These are phyloP conservation scores for Talaromyces trachyspermus DNA, from an alignment of 495 filamentous ascomycete genomes.

Conservation along the genomic window DNA sequence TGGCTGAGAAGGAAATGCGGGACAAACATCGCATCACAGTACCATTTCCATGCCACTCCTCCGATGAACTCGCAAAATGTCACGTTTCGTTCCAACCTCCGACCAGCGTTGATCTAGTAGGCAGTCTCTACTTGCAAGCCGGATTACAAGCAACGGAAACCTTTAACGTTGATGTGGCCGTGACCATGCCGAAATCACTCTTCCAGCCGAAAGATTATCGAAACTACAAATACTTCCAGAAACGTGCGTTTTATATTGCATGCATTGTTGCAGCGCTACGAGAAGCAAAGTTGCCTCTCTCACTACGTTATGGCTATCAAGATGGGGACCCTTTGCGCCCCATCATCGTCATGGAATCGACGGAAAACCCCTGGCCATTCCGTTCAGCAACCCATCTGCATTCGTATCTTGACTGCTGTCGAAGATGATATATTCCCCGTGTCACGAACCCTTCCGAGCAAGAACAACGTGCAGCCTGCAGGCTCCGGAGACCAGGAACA, in stretches of 20 bases:
- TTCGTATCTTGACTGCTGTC: slow-evolving; percentile 72
- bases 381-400: slow-evolving; percentile 41
- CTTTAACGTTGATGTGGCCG: slow-evolving; percentile 68
- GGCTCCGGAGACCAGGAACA: slow-evolving; percentile 27
- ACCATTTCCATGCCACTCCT: slow-evolving; percentile 75
- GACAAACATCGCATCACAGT: slow-evolving; percentile 57
- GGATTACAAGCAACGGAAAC: slow-evolving; percentile 52
- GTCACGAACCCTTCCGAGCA: slow-evolving; percentile 60
- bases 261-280: slow-evolving; percentile 65
- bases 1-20: slow-evolving; percentile 61
- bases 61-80: slow-evolving; percentile 66
- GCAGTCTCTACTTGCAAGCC: slow-evolving; percentile 75
- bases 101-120: slow-evolving; percentile 73
- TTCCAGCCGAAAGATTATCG: slow-evolving; percentile 94
- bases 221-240: slow-evolving; percentile 90
- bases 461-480: slow-evolving; percentile 57
- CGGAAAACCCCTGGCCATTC: slow-evolving; percentile 18
- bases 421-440: slow-evolving; percentile 58
- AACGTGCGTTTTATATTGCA: slow-evolving; percentile 85
- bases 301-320: slow-evolving; percentile 56
- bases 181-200: slow-evolving; percentile 70
- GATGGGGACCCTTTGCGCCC: slow-evolving; percentile 77
- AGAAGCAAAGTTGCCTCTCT: slow-evolving; percentile 43
- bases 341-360: slow-evolving; percentile 50
- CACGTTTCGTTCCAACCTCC: slow-evolving; percentile 72